These are phyloP conservation scores for Pleomassaria siparia DNA, from an alignment of 2,329 filamentous ascomycete species.

Conservation along the genomic window DNA sequence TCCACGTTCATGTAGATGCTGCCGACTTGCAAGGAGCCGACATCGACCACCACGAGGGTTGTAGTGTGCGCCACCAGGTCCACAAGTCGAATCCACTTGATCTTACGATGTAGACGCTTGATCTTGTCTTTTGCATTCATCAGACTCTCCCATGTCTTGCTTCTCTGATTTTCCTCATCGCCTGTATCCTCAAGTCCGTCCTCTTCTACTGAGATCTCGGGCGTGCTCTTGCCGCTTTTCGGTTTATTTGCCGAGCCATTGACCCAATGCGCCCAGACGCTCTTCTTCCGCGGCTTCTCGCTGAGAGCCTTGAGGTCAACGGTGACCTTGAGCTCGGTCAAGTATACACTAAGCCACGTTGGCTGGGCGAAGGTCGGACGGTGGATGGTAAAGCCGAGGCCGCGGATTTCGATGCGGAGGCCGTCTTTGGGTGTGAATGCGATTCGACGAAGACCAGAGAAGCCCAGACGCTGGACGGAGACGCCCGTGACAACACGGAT, in stretches of 20 bases:
- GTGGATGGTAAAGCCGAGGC: constrained; percentile 84
- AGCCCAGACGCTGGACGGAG: constrained; percentile 93
- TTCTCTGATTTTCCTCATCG: constrained; percentile 52
- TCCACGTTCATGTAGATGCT: constrained; percentile 85
- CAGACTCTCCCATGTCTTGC: constrained; percentile 78
- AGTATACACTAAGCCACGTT: constrained; percentile 89
- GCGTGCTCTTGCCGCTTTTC: constrained; percentile 19
- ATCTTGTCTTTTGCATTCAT: constrained; percentile 80
- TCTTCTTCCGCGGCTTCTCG: constrained; percentile 35
- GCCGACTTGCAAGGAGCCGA: constrained; percentile 83
- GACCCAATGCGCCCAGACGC: constrained; percentile 34
- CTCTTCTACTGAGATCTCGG: constrained; percentile 20
- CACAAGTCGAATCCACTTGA: constrained; percentile 86
- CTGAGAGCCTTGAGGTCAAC: constrained; percentile 71
- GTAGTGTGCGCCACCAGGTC: constrained; percentile 85
- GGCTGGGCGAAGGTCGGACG: constrained; percentile 95
- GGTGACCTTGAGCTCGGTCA: constrained; percentile 83
- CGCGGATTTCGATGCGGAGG: constrained; percentile 83
- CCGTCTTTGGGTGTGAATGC: constrained; percentile 89
- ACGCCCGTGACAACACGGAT: constrained; percentile 89
- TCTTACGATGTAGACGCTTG: constrained; percentile 81
- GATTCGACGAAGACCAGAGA: constrained; percentile 86
- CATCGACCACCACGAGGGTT: constrained; percentile 72
- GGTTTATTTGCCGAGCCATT: constrained; percentile 29
- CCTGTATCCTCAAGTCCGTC: constrained; percentile 19